A percentile compares a stretch with the other conserved stretches of the same genome.
phyloP scores from a whole-genome alignment of 1,284 basidiomycete genomes.

The Melampsora abietis-canadensis region DNA sequence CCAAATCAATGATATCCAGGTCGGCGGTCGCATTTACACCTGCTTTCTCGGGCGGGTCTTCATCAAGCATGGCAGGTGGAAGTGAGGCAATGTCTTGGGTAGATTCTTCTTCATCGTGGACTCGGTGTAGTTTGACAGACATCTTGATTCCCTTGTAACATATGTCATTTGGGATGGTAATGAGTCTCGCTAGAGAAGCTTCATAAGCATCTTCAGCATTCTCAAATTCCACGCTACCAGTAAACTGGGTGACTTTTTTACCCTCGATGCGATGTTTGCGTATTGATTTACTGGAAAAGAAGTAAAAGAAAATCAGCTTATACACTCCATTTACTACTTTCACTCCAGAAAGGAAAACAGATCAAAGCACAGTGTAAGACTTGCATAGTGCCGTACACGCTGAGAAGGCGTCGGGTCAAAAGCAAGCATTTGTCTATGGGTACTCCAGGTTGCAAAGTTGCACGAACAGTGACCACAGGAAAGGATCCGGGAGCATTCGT shows the following conservation, averaged over 20 bases:
- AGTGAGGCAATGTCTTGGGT: too few species aligned
- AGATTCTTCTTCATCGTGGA: too few species aligned
- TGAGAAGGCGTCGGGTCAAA: slow-evolving; percentile 2
- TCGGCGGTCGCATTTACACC: too few species aligned
- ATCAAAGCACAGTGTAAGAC: not conserved
- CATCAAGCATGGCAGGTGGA: too few species aligned
- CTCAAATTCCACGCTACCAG: not conserved
- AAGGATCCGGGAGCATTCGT: not conserved
- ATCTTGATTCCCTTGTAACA: too few species aligned
- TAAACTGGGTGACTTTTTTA: not conserved
- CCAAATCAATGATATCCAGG: too few species aligned
- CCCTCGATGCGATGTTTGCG: not conserved
- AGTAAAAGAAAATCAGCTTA: not conserved
- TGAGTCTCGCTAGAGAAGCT: not conserved
- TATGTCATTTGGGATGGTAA: too few species aligned
- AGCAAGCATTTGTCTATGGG: not conserved
- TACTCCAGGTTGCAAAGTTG: not conserved
- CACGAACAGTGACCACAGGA: not conserved
- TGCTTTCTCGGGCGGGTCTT: too few species aligned
- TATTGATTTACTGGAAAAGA: slow-evolving; percentile 1
- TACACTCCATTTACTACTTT: not conserved
- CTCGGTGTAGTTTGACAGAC: too few species aligned
- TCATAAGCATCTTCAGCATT: not conserved
- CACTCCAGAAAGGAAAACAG: not conserved
- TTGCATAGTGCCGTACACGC: slow-evolving; percentile 4